Percentiles rank a stretch among this genome's conserved stretches.
phyloP scores from a whole-genome alignment of 1,284 basidiomycete species.

The Ustilago loliicola region DNA sequence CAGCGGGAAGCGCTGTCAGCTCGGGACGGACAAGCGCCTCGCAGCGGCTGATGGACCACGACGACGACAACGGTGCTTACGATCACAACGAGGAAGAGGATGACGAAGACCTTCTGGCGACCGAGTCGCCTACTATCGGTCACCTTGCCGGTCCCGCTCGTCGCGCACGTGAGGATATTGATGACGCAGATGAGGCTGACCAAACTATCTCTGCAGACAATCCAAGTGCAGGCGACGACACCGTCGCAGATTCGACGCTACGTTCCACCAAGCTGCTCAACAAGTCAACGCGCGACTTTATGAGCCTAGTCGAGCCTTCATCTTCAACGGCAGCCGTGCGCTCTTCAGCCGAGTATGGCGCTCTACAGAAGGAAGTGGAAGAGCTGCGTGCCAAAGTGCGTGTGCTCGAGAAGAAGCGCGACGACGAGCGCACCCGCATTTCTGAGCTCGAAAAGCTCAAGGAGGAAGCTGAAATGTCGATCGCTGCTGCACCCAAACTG shows the following conservation, averaged over 20 bases:
- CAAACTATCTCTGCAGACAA: constrained; percentile 34
- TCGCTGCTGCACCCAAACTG: constrained; percentile 83
- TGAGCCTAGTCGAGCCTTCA: constrained; percentile 51
- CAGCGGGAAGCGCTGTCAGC: constrained; percentile 40
- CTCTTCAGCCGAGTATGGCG: constrained; percentile 44
- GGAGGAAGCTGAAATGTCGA: constrained; percentile 85
- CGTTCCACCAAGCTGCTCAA: constrained; percentile 36
- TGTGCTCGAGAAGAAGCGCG: constrained; percentile 85
- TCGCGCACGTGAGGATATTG: constrained; percentile 13
- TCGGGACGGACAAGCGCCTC: constrained; percentile 43
- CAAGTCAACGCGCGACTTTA: constrained; percentile 54
- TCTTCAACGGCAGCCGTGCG: constrained; percentile 21
- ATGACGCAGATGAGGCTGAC: constrained; percentile 30
- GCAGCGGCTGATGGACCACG: constrained; percentile 25
- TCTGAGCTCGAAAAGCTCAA: constrained; percentile 87
- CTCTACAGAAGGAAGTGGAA: constrained; percentile 64
- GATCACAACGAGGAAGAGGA: constrained; percentile 22
- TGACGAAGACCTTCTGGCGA: constrained; percentile 18
- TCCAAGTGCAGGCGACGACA: not conserved
- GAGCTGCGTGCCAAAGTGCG: constrained; percentile 86
- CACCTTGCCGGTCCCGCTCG: not conserved
- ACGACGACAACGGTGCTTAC: constrained; percentile 12
- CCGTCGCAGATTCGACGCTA: constrained; percentile 22
- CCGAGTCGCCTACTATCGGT: not conserved
- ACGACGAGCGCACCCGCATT: constrained; percentile 85